Base-by-base conservation (phyloP, 129 eudicot genomes). In the Solidago caesia region DNA sequence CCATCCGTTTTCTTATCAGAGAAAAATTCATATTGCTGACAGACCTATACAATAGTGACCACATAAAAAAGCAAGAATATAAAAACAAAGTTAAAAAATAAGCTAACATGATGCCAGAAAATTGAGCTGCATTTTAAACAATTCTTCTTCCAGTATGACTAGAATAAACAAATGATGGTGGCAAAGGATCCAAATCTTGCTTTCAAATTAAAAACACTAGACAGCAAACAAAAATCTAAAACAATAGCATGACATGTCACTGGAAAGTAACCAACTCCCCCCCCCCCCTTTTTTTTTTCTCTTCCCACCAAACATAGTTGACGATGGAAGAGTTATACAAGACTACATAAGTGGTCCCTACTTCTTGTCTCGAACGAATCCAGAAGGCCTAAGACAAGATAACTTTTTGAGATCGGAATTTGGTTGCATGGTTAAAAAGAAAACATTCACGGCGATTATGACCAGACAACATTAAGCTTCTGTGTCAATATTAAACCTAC, bases 1-100 rank as follows among this genome's bases (percentile, higher is more conserved):
- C 92, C 80, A 77, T 92, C 90, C 7, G 79, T 44, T 27, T 75
- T 89, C 72, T 84, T 89, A 21, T 91, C 97, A 77, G 89, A 85
- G 88, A 87, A 91, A 81, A 95, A 95, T 75, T 95, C 99, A 52
- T 91, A 91, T 46, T 91, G 96, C 87, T 95, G 95, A 80, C 99
- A 95, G 66, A 95, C 99, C 99, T 95, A 87, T 74, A 74, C 10
- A 64, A 72, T 9, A 62, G 25, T 41, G 64, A 42, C 52, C 27
- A 51, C 8, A 52, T 8, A 26, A 49, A 62, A 44, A 68, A 33
- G 53, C 67, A 59, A 44, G 46, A 47, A 43, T 43, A 43, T 42
- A 65, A 65, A 27, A n/a, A 7, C 8, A 60, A 60, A 8, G 65
- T 26, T 29, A 60, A 27, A 25, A 33, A 56, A 15, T n/a, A 16